Base-by-base conservation (phyloP, 148 eudicot species). In the Simmondsia chinensis region DNA sequence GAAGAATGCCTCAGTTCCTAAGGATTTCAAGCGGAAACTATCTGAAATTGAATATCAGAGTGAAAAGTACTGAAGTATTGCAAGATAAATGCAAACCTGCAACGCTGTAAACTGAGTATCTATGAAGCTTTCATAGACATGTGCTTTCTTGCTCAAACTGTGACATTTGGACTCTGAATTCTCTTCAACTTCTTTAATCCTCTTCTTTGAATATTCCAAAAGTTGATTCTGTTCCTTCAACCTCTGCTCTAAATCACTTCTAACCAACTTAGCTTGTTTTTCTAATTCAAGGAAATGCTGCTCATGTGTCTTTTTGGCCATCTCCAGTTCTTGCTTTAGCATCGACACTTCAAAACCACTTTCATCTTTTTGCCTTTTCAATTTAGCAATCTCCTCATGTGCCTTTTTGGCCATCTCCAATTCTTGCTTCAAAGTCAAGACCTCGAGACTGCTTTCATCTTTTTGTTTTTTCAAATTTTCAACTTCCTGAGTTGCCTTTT, bases 1-100 rank as follows among this genome's bases (percentile, higher is more conserved):
- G 94, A 82, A 42, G 89, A 65, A 57, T 31, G 62, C 70, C 69
- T 79, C 55, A 91, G 73, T 40, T 86, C 95, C 97, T 91, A 73
- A 45, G 60, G 9, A 42, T 43, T 70, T 33, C 25, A 35, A 29
- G 6, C 29, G 24, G 51, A 32, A 26, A 54, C 45, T 33, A 14
- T 31, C 20, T 27, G 28, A 30, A 11, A 57, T 38, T 36, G 16
- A 39, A 41, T 7, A 38, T 48, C 19, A 13, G 21, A 29, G 50
- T 20, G 16, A 29, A 52, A 57, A 54, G 24, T 23, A 11, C n/a
- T 20, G n/a, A 39, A 24, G 23, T 43, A 25, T 18, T 43, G 30
- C 23, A 17, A 13, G 37, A 24, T 10, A 32, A 47, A 49, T 44
- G 22, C 68, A 37, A 56, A 91, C 97, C 71, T 45, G 59, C 53